Base-by-base conservation (phyloP, 345 rosid species). In the Populus nigra region DNA sequence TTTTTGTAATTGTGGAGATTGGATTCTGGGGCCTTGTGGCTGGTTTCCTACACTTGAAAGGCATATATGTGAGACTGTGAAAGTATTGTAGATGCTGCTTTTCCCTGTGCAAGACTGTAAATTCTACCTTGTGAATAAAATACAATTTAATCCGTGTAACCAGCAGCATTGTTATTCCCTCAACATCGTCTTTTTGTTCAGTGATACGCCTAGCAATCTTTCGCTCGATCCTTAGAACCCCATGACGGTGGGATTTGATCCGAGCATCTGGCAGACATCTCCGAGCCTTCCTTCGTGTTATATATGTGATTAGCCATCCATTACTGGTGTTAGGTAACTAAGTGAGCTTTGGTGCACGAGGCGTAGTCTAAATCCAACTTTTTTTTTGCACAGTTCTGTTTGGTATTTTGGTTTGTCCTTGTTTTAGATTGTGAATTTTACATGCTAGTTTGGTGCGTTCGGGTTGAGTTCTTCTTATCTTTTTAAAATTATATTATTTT, bases 1-100 rank as follows among this genome's bases (percentile, higher is more conserved):
- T 76, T 22, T 85, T 87, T 77, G 93, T 90, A 63, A 55, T 84
- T 69, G 77, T 85, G 45, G 87, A 77, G 84, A 90, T 90, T 36
- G 33, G 88, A 59, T 88, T 83, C 72, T 89, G 92, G 90, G 84
- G 88, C 50, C 76, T 84, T 17, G 74, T 88, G 45, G 89, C 89
- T 2, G 87, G 88, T 74, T 70, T 85, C 79, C 83, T 88, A 27
- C 88, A 86, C 76, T 66, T 77, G 81, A 84, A 88, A 71, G 83
- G 85, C 68, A 73, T 86, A 62, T 87, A 85, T 75, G 70, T 85
- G 31, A 88, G 57, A 80, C 79, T 88, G 33, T 88, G 81, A 71
- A 50, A 39, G 47, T 35, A 41, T 12, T n/a, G 53, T 71, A 23
- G 27, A 63, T 22, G 11, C 18, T 50, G 18, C 45, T 15, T 50